A percentile compares a stretch with the other conserved stretches of the same genome.
Conservation (phyloP, 2,329 filamentous ascomycete species). For the Colletotrichum brevisporum region DNA sequence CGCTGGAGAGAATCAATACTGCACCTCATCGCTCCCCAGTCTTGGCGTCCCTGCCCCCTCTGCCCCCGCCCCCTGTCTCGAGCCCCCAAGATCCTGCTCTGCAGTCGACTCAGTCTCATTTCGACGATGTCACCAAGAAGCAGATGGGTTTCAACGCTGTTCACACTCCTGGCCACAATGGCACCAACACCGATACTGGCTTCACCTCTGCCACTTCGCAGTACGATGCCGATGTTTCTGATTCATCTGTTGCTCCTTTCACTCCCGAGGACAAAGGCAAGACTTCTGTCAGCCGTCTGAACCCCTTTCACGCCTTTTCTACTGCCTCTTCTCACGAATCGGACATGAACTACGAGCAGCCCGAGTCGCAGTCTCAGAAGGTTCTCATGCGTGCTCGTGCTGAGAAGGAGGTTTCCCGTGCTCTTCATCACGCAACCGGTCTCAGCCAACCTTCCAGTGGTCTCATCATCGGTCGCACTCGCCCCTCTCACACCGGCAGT, state of each 20-base stretch:
- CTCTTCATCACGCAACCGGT: constrained; percentile 33
- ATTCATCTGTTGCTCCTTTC: constrained; percentile 1
- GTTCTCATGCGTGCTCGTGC: constrained; percentile 23
- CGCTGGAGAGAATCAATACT: constrained; percentile 4
- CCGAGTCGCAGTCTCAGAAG: constrained; percentile 23
- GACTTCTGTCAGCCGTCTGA: constrained; percentile 23
- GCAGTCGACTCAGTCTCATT: constrained; percentile 14
- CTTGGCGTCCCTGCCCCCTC: constrained; percentile 19
- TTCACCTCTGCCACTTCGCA: neutral
- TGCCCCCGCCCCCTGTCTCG: constrained; percentile 8
- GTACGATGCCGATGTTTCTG: constrained; percentile 10
- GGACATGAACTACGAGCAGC: constrained; percentile 19
- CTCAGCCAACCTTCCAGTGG: constrained; percentile 36
- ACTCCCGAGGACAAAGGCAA: constrained; percentile 2
- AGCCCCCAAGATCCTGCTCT: constrained; percentile 3
- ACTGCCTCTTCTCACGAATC: constrained; percentile 27
- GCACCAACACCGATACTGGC: constrained; percentile 8
- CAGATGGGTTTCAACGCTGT: constrained; percentile 6
- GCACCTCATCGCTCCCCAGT: constrained; percentile 12
- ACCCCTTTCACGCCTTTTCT: constrained; percentile 39
- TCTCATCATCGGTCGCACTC: constrained; percentile 28
- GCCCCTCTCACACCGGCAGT: constrained; percentile 2
- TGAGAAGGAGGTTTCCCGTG: constrained; percentile 40
- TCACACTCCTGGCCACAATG: constrained; percentile 20
- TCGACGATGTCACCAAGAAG: constrained; percentile 37